phyloP scores from a whole-genome alignment of 2,329 filamentous ascomycete species.

The Calonectria pteridis region DNA sequence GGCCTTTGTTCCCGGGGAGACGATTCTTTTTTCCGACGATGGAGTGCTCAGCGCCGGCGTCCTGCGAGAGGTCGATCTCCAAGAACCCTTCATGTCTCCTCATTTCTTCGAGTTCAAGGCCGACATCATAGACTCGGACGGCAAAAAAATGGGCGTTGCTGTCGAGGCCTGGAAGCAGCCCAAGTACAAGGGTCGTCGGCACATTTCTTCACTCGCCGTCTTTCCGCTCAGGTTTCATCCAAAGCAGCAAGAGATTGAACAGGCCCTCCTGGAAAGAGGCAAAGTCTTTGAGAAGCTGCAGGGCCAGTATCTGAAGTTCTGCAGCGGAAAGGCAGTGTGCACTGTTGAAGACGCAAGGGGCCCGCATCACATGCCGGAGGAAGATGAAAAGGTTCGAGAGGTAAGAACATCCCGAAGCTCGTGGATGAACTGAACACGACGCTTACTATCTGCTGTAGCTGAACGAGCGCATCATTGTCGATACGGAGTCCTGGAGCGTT shows the following conservation, averaged over 20 bases:
- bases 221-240: not conserved
- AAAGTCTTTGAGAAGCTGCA: constrained; percentile 7
- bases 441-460: not conserved
- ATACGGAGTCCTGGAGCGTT: not conserved
- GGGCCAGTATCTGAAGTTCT: not conserved
- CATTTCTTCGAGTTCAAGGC: not conserved
- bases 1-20: not conserved
- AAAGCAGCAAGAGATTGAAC: not conserved
- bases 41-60: not conserved
- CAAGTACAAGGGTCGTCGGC: not conserved
- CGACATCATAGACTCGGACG: not conserved
- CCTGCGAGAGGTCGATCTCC: not conserved
- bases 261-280: not conserved
- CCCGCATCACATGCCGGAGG: not conserved
- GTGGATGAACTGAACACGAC: not conserved
- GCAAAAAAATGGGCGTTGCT: not conserved
- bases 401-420: not conserved
- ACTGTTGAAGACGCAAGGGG: not conserved
- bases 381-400: not conserved
- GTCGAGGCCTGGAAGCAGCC: not conserved
- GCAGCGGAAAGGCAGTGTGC: not conserved
- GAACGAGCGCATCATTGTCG: constrained; percentile 3
- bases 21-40: not conserved
- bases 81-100: not conserved
- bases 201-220: not conserved